Conservation (phyloP, 208 protist species). For the Trichomonas vaginalis region DNA sequence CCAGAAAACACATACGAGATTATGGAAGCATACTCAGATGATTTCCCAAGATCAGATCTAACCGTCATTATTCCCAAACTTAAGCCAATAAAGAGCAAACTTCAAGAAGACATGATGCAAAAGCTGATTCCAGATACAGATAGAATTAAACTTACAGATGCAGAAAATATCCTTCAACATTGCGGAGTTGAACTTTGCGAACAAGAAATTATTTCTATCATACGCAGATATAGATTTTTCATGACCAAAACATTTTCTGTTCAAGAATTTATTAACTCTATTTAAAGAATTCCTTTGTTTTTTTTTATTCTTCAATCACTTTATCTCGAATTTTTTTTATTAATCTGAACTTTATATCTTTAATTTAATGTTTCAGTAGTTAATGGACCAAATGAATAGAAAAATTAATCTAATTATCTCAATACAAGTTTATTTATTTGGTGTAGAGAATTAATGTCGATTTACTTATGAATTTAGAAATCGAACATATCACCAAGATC, state of each 20-base stretch:
- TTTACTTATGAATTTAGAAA: no score
- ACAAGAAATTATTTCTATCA: background rate
- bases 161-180: background rate
- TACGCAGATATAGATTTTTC: background rate
- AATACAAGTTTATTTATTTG: no score
- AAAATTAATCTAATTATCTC: no score
- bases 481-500: no score
- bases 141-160: background rate
- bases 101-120: background rate
- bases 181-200: background rate
- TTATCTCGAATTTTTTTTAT: background rate
- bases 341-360: no score
- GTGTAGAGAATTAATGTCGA: no score
- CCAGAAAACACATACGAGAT: background rate
- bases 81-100: background rate
- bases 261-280: background rate
- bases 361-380: no score
- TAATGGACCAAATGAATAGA: no score
- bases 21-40: background rate
- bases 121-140: background rate
- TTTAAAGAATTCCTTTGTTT: background rate
- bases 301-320: background rate
- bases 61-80: background rate
- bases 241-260: background rate
- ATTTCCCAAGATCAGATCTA: background rate